A percentile compares a stretch with the other conserved stretches of the same genome.
These are phyloP conservation scores for Suhomyces pyralidae DNA, from an alignment of 805 yeast genomes.

Conservation along the genomic window DNA sequence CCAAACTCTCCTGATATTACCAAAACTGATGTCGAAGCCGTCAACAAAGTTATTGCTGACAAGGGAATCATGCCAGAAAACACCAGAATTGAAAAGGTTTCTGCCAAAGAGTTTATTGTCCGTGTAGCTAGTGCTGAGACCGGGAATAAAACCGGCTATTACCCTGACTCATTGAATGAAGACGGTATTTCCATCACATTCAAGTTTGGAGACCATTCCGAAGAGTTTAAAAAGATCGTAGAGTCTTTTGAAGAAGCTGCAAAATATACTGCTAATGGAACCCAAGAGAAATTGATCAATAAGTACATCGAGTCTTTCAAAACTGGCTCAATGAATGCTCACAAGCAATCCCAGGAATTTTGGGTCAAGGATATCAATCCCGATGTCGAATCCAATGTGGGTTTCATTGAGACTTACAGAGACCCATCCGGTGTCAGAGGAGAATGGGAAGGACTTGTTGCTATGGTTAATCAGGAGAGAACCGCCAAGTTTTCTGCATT, in stretches of 20 bases:
- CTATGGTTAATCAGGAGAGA: constrained; percentile 84
- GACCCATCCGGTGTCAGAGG: constrained; percentile 91
- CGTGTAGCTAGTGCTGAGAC: constrained; percentile 64
- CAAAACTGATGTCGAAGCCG: constrained; percentile 59
- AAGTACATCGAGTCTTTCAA: constrained; percentile 66
- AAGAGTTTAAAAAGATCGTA: constrained; percentile 61
- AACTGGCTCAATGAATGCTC: constrained; percentile 83
- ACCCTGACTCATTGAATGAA: constrained; percentile 44
- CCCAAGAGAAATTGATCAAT: constrained; percentile 63
- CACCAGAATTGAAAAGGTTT: constrained; percentile 63
- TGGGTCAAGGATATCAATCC: constrained; percentile 92
- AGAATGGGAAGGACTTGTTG: constrained; percentile 90
- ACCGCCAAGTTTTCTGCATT: constrained; percentile 74
- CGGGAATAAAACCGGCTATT: constrained; percentile 49
- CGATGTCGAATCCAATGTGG: constrained; percentile 66
- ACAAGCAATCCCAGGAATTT: constrained; percentile 74
- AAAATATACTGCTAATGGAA: constrained; percentile 67
- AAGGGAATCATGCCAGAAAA: constrained; percentile 73
- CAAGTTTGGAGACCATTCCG: constrained; percentile 74
- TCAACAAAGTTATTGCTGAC: constrained; percentile 64
- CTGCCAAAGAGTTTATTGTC: constrained; percentile 49
- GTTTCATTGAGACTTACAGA: constrained; percentile 89
- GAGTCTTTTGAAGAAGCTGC: constrained; percentile 55
- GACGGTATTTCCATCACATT: constrained; percentile 45
- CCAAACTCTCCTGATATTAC: constrained; percentile 40